These are phyloP conservation scores for Tricholoma sp. DNA, from an alignment of 768 basidiomycete species.

Conservation along the genomic window DNA sequence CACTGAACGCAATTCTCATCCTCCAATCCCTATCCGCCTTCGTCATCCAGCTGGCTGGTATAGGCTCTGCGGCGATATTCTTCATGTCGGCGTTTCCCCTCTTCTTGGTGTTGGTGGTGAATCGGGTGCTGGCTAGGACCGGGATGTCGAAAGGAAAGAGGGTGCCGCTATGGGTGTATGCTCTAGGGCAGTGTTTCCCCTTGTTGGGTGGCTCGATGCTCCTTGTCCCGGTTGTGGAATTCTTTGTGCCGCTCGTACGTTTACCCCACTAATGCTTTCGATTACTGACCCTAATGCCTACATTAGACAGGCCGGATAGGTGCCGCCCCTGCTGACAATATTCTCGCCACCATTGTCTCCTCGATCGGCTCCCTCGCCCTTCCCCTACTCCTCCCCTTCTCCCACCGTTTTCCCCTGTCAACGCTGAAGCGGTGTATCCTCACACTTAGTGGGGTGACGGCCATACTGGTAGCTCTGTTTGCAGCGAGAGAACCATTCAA, in stretches of 20 bases:
- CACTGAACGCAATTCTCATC: slow-evolving; percentile 58
- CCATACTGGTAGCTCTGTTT: slow-evolving; percentile 56
- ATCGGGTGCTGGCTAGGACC: slow-evolving; percentile 29
- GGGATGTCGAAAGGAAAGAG: slow-evolving; percentile 18
- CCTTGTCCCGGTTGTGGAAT: slow-evolving; percentile 60
- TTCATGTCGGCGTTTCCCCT: slow-evolving; percentile 59
- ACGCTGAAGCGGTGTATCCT: slow-evolving; percentile 36
- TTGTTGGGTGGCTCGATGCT: slow-evolving; percentile 55
- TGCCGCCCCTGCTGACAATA: slow-evolving; percentile 78
- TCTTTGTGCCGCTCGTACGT: slow-evolving; percentile 85
- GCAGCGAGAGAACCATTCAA: slow-evolving; percentile 65
- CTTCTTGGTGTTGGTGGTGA: slow-evolving; percentile 49
- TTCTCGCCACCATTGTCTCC: slow-evolving; percentile 76
- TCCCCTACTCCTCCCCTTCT: slow-evolving; percentile 64
- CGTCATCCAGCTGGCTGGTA: slow-evolving; percentile 52
- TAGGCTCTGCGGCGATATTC: slow-evolving; percentile 77
- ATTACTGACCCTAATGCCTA: neutral
- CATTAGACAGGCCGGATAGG: slow-evolving; percentile 77
- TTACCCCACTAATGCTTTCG: neutral
- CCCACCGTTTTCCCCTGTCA: slow-evolving; percentile 57
- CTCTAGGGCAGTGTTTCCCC: slow-evolving; percentile 50
- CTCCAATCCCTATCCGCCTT: slow-evolving; percentile 53
- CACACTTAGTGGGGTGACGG: slow-evolving; percentile 40
- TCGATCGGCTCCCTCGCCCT: slow-evolving; percentile 49
- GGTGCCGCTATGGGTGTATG: slow-evolving; percentile 60